These are phyloP conservation scores for Leccinum sublutescens DNA, from an alignment of 768 basidiomycete genomes.

Conservation along the genomic window DNA sequence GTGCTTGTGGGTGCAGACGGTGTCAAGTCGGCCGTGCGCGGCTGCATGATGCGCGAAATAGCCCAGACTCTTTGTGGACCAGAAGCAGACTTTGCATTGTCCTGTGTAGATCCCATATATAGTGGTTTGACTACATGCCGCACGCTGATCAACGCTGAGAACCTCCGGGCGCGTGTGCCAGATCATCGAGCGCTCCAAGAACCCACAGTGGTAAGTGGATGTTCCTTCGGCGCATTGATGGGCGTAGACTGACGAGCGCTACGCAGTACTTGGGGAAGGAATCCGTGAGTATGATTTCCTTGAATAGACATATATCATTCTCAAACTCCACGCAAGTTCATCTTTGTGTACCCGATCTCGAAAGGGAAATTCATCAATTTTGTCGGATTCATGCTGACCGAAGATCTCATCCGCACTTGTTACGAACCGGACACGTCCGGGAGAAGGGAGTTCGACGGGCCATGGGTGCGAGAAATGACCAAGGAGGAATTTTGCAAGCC, in stretches of 20 bases:
- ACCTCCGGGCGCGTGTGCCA: constrained; percentile 41
- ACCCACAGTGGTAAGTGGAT: constrained; percentile 44
- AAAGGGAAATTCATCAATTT: constrained; percentile 60
- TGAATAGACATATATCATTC: background rate
- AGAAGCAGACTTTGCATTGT: constrained; percentile 41
- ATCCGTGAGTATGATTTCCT: constrained; percentile 33
- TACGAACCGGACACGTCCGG: constrained; percentile 24
- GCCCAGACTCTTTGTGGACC: constrained; percentile 34
- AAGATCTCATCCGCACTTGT: constrained; percentile 50
- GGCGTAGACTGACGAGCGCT: background rate
- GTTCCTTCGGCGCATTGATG: background rate
- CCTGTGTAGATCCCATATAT: constrained; percentile 53
- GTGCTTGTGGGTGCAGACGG: constrained; percentile 70
- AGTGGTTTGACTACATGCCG: constrained; percentile 61
- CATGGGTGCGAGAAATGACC: constrained; percentile 50
- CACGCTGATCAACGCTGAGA: constrained; percentile 51
- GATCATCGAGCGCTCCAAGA: constrained; percentile 47
- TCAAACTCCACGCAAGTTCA: constrained; percentile 39
- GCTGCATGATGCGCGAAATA: constrained; percentile 34
- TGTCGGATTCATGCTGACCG: constrained; percentile 52
- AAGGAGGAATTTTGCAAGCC: constrained; percentile 43
- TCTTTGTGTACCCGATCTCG: constrained; percentile 62
- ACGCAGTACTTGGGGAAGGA: constrained; percentile 56
- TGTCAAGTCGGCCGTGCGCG: constrained; percentile 52
- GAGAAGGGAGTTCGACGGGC: constrained; percentile 23